Evolutionary conservation across 306 rosid genomes (phyloP).

Genomic region (Geum urbanum): DNA sequence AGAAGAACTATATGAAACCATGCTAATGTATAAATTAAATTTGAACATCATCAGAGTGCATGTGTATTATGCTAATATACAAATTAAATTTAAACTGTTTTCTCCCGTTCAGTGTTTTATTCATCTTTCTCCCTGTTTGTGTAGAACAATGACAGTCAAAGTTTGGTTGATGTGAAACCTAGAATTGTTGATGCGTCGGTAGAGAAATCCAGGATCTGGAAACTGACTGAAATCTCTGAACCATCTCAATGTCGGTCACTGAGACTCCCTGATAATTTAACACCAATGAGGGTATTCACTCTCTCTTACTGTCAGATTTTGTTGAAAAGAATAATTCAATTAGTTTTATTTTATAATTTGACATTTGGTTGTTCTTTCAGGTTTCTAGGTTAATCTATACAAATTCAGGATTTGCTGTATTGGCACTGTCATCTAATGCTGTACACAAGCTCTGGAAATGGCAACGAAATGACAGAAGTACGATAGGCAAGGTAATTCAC

Average conservation of each 20-base stretch:
- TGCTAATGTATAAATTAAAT: background rate
- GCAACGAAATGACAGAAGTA: conserved; percentile 81
- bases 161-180: conserved; percentile 84
- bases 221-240: conserved; percentile 79
- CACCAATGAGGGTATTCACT: conserved; percentile 68
- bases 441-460: conserved; percentile 99
- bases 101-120: conserved; percentile 10
- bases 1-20: background rate
- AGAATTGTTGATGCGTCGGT: conserved; percentile 75
- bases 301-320: background rate
- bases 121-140: conserved; percentile 21
- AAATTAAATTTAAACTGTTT: background rate
- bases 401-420: conserved; percentile 81
- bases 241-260: conserved; percentile 76
- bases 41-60: background rate
- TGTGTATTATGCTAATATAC: conserved; percentile 19
- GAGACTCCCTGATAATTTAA: conserved; percentile 78
- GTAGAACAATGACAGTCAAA: conserved; percentile 80
- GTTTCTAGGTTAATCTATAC: conserved; percentile 94
- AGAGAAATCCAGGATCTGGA: conserved; percentile 91
- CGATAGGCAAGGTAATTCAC: conserved; percentile 52
- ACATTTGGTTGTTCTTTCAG: conserved; percentile 46
- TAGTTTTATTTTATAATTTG: conserved; percentile 8
- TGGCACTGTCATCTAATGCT: conserved; percentile 97
- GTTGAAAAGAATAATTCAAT: background rate